Base-by-base conservation (phyloP, 2,329 filamentous ascomycete species). In the Aspergillus eucalypticola region DNA sequence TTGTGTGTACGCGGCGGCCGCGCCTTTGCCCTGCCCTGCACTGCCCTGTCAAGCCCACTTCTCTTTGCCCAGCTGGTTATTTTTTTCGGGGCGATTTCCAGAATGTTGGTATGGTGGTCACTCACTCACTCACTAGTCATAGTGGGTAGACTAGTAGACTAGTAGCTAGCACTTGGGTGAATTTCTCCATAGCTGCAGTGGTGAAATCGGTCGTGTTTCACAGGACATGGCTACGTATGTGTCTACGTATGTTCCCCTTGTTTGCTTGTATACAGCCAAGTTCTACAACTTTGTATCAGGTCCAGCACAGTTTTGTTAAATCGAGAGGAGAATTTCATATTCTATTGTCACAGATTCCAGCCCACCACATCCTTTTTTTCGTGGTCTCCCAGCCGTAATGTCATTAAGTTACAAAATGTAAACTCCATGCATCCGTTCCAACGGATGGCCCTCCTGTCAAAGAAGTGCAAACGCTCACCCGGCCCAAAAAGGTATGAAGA, bases 281-380 rank as follows among this genome's bases (percentile, higher is more conserved):
- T 42, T 42, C 39, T 6, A 42, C 39, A 8, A 3, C n/a, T 3
- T 19, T 19, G 3, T 11, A 27, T 23, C 27, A 35, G 42, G 11
- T 35, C 35, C 44, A 23, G 38, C 32, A 54, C 32, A 17, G 11
- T 11, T 66, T 11, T 66, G 25, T 63, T 66, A 23, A 67, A 71
- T 65, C 66, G 74, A 76, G 75, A 73, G 75, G 75, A 76, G 75
- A 76, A 75, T 74, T 72, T 74, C 72, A 67, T 69, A 69, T 71
- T 74, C 71, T 75, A 75, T 75, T 69, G 68, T 73, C 71, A 74
- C 71, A 74, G 69, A 71, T 69, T 69, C 69, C 71, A 73, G 63
- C 66, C 68, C 66, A 69, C 65, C 68, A 68, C 69, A 67, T 67
- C 69, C 67, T 64, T 72, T 71, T 74, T 67, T 67, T 67, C 32